These are phyloP conservation scores for Dryas integrifolia DNA, from an alignment of 331 rosid genomes.

Conservation along the genomic window DNA sequence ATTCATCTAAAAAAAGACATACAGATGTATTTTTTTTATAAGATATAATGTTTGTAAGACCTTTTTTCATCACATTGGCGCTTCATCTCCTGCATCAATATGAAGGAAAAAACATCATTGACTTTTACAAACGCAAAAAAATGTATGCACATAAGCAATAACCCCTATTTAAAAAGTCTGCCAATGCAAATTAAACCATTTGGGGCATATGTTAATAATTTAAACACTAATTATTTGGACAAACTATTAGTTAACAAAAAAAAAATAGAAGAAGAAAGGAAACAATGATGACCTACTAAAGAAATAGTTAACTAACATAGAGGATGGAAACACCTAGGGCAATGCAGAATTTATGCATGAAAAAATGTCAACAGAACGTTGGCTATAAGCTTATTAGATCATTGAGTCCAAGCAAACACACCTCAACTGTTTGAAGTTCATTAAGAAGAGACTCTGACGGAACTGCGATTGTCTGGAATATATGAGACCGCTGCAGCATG, in stretches of 20 bases:
- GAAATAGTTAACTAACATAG: background rate
- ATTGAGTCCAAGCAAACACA: slow-evolving; percentile 32
- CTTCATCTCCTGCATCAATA: slow-evolving; percentile 92
- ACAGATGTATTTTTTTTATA: background rate
- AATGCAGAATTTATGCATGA: background rate
- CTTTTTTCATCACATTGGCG: slow-evolving; percentile 93
- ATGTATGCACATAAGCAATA: slow-evolving; percentile 19
- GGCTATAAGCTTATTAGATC: slow-evolving; percentile 5
- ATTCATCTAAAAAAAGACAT: slow-evolving; percentile 15
- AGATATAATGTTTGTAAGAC: slow-evolving; percentile 31
- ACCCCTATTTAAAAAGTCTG: background rate
- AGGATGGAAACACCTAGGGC: background rate
- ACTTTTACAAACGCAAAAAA: background rate
- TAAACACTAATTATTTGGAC: background rate
- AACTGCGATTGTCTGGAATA: slow-evolving; percentile 74
- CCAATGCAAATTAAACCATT: slow-evolving; percentile 11
- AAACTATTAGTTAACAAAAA: background rate
- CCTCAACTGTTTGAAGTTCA: slow-evolving; percentile 96
- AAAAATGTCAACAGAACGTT: slow-evolving; percentile 9
- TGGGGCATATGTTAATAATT: background rate
- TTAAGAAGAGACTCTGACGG: slow-evolving; percentile 97
- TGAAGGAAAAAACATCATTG: slow-evolving; percentile 22
- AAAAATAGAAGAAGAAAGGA: background rate
- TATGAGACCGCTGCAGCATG: slow-evolving; percentile 78
- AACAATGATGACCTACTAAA: background rate